Evolutionary conservation across 1,284 basidiomycete genomes (phyloP).

Genomic region (Leccinum solheimii): DNA sequence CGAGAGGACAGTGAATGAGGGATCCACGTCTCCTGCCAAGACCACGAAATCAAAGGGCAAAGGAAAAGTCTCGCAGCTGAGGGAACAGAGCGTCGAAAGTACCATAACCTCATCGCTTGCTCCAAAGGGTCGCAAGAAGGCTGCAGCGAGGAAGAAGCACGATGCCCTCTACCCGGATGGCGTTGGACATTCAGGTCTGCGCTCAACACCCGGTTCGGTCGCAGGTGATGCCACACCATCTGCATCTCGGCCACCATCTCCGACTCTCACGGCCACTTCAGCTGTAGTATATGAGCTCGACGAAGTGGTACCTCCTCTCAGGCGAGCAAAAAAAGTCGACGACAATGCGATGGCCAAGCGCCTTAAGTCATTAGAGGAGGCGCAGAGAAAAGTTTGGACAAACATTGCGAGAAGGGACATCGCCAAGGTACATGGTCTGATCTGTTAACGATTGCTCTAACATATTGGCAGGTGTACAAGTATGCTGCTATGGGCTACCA

Average conservation of each 20-base stretch:
- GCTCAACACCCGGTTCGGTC: conserved; percentile 58
- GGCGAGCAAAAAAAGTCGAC: conserved; percentile 73
- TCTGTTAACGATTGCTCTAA: conserved; percentile 16
- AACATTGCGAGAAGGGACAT: conserved; percentile 82
- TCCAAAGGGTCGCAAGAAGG: conserved; percentile 42
- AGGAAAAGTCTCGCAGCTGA: conserved; percentile 40
- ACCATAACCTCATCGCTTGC: conserved; percentile 33
- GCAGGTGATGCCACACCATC: conserved; percentile 58
- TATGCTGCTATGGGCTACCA: conserved; percentile 67
- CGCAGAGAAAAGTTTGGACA: conserved; percentile 85
- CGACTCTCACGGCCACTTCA: conserved; percentile 53
- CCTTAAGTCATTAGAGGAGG: conserved; percentile 75
- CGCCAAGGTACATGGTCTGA: conserved; percentile 57
- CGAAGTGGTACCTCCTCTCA: conserved; percentile 65
- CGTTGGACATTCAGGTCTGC: conserved; percentile 50
- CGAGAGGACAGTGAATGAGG: conserved; percentile 40
- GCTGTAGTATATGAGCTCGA: conserved; percentile 69
- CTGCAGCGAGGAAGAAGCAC: conserved; percentile 47
- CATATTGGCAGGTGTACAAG: conserved; percentile 69
- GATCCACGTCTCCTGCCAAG: conserved; percentile 24
- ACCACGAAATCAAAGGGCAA: conserved; percentile 39
- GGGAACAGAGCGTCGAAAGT: conserved; percentile 49
- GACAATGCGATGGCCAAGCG: conserved; percentile 70
- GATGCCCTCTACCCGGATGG: conserved; percentile 43
- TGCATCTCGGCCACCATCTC: conserved; percentile 61